Base-by-base conservation (phyloP, 306 rosid species). In the Lathyrus aphaca region DNA sequence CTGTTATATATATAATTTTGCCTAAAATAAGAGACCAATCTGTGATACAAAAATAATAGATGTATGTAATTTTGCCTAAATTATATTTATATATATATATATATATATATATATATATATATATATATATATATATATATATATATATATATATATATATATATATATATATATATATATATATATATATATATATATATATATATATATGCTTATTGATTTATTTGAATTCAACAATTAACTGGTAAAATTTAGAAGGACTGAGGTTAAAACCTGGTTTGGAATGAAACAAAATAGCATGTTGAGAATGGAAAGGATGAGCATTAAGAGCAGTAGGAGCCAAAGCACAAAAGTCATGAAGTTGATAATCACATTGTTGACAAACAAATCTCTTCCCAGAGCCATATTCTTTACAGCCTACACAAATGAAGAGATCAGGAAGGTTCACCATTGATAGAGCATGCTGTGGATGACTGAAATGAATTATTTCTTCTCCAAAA, bases 251-350 rank as follows among this genome's bases (percentile, higher is more conserved):
- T 64, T 39, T 19, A 64, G 37, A 54, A 14, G 54, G 37, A 29
- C 10, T 54, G 72, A n/a, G 29, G 12, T 44, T 11, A 3, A 25
- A 1, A 82, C 95, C 96, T 82, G 96, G 85, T 32, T 77, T 88
- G 42, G 94, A 70, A 68, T 82, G 84, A 79, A 94, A 82, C 40
- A 71, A 8, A 45, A 94, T 76, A 1, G 79, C 77, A 79, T 94
- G 97, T 48, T 88, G 97, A 23, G 80, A 80, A 78, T 94, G 98
- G 29, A 94, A 85, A 6, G 94, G 89, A 40, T 90, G 97, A n/a
- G 80, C 81, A 73, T 82, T 85, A 56, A 90, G 86, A 3, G 80
- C 78, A 2, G 92, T 75, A 57, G 96, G 92, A 78, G 97, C 90
- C 42, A 83, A 73, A 46, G 95, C 94, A 70, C 97, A 94, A 75